Percentiles rank a stretch among this genome's conserved stretches.
Conservation (phyloP, 1,139 yeast genomes). For the Geotrichum europaeum region DNA sequence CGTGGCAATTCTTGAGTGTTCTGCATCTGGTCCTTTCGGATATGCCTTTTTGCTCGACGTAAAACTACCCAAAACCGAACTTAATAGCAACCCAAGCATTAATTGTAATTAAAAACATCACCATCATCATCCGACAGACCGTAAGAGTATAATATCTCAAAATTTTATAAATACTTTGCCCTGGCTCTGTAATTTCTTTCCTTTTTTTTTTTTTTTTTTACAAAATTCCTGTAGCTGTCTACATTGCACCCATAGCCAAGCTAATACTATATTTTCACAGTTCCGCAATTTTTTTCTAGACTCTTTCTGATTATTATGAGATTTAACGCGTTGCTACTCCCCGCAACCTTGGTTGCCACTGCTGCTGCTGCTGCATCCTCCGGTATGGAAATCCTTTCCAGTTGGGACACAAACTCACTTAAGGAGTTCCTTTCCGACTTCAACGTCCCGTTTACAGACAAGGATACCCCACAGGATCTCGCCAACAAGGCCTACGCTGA, state of each 20-base stretch:
- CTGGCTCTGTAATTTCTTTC: no score
- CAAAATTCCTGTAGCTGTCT: neutral
- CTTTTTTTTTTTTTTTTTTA: no score
- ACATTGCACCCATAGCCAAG: neutral
- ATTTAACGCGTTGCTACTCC: neutral
- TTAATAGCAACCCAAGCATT: neutral
- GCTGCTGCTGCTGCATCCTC: neutral
- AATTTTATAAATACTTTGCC: no score
- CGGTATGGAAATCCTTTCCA: neutral
- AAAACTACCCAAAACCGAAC: neutral
- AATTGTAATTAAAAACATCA: neutral
- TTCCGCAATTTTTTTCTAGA: neutral
- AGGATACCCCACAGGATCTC: conserved; percentile 3
- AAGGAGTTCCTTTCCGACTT: conserved; percentile 10
- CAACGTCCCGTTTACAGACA: conserved; percentile 2
- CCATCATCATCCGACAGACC: neutral
- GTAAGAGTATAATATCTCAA: neutral
- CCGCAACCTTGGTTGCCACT: neutral
- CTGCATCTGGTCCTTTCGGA: neutral
- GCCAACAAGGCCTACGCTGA: conserved; percentile 9
- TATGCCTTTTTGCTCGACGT: neutral
- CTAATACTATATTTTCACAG: neutral
- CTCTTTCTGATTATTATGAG: neutral
- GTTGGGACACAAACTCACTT: neutral
- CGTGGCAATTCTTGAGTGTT: neutral